Percentiles rank a stretch among this genome's conserved stretches.
Evolutionary conservation across 441 rosid species (phyloP).

Genomic region (Codiaeum variegatum): DNA sequence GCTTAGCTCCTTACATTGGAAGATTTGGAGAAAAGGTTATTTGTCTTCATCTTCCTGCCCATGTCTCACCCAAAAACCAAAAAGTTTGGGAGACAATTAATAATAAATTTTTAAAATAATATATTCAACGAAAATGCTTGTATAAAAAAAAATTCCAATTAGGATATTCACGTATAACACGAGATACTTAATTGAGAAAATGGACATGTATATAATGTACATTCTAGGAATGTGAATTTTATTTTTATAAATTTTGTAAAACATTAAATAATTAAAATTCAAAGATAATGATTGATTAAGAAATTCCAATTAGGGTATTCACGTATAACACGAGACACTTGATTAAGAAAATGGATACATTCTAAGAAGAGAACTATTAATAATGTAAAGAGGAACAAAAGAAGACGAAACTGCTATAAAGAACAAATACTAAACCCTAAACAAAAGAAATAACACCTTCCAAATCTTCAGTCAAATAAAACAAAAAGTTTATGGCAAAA

Average conservation of each 20-base stretch:
- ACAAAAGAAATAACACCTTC: too few species aligned
- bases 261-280: neutral
- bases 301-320: neutral
- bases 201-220: too few species aligned
- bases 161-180: neutral
- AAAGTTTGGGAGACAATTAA: too few species aligned
- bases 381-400: too few species aligned
- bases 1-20: constrained; percentile 19
- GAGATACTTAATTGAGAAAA: neutral
- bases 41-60: constrained; percentile 37
- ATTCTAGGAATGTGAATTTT: too few species aligned
- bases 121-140: neutral
- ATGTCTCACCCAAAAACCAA: constrained; percentile 25
- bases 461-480: too few species aligned
- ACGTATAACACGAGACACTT: neutral
- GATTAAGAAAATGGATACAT: neutral
- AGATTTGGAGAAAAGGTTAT: constrained; percentile 41
- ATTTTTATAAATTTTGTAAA: neutral
- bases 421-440: too few species aligned
- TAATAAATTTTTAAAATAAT: neutral
- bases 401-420: too few species aligned
- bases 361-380: too few species aligned
- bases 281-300: neutral
- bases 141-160: neutral
- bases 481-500: too few species aligned